Evolutionary conservation across 148 eudicot species (phyloP), one percentile per base, ranked within the genome.

Genomic region (Vaccinium myrtillus): DNA sequence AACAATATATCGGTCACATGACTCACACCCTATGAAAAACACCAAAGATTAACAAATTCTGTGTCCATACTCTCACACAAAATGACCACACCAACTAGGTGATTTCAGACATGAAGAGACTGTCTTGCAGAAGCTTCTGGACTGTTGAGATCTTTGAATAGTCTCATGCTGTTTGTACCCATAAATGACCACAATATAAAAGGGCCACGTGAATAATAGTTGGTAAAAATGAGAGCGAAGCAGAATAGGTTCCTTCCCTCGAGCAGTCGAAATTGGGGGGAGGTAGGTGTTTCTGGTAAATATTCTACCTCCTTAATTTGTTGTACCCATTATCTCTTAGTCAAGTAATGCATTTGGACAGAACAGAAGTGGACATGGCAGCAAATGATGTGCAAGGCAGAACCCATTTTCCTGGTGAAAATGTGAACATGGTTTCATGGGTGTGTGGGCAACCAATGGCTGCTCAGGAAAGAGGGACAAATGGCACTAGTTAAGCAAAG

Each of bases 401-500:
- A 65, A 65, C 30, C 71, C 71, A 65, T 23, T 65, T 65, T 65
- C 71, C 71, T n/a, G 71, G 71, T n/a, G 71, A 65, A 65, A 65
- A 65, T 65, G 30, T 65, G 30, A 65, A 9, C 71, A 23, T n/a
- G 27, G 23, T 63, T 61, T 65, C 71, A 10, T 11, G 1, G 6
- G 71, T n/a, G 30, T 65, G 71, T 65, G 71, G 11, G 30, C 9
- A 65, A 23, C 13, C 30, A 10, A 65, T 65, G 71, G 71, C 25
- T 65, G 71, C 30, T 65, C 71, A 65, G 30, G 71, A 65, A 65
- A 65, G 32, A 23, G 71, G 71, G 32, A 65, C 14, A 10, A 30
- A 65, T 65, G 71, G 71, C 32, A 65, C 30, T 65, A 23, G 14
- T 65, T n/a, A 13, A 65, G 10, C 13, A 65, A 65, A 65, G 71